phyloP scores from a whole-genome alignment of 164 flowering plant genomes.

The Aristolochia fimbriata region DNA sequence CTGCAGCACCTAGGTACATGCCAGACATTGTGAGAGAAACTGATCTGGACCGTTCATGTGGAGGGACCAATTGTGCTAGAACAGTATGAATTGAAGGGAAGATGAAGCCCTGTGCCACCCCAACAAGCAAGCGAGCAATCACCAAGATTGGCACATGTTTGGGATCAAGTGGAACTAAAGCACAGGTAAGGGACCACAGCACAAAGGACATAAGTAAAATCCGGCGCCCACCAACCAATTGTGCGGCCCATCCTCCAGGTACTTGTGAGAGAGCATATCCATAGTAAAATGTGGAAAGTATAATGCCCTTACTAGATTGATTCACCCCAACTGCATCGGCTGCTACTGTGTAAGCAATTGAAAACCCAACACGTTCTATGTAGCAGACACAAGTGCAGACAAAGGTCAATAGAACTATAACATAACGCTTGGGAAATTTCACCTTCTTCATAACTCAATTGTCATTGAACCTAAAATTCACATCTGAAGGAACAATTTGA shows the following conservation, averaged over 20 bases:
- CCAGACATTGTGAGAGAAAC: constrained; percentile 91
- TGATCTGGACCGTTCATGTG: constrained; percentile 84
- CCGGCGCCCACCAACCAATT: constrained; percentile 70
- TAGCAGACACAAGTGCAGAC: constrained; percentile 76
- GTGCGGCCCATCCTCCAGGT: constrained; percentile 95
- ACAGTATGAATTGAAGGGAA: constrained; percentile 94
- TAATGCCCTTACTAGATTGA: constrained; percentile 72
- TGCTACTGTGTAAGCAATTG: constrained; percentile 78
- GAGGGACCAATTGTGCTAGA: constrained; percentile 94
- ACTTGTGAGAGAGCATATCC: constrained; percentile 92
- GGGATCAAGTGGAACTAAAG: constrained; percentile 65
- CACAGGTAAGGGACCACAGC: constrained; percentile 76
- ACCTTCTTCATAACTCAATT: constrained; percentile 3
- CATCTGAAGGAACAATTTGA: no score
- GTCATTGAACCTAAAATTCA: background rate
- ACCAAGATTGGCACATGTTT: constrained; percentile 41
- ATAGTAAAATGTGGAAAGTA: constrained; percentile 75
- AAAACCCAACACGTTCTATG: constrained; percentile 85
- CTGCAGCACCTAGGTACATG: constrained; percentile 91
- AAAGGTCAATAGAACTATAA: constrained; percentile 71
- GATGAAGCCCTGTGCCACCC: constrained; percentile 92
- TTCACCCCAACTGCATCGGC: constrained; percentile 76
- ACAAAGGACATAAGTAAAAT: constrained; percentile 77
- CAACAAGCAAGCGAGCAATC: constrained; percentile 75
- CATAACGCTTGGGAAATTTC: constrained; percentile 54